Evolutionary conservation across 116 monocot genomes (phyloP), one percentile per base, ranked within the genome.

Genomic region (Dioscorea cayenensis): DNA sequence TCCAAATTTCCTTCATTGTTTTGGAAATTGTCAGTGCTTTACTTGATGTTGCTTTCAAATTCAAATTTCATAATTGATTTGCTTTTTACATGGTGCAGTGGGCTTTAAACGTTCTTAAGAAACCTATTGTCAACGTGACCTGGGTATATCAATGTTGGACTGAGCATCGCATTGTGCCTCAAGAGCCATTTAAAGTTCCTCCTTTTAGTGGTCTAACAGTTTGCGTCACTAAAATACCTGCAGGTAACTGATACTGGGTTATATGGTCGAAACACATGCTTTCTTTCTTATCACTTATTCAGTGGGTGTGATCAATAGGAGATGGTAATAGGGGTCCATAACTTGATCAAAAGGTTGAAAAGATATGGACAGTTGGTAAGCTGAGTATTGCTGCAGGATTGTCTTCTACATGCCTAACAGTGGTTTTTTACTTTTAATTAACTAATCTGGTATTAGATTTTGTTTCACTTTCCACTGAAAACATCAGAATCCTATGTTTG

Each of bases 91-190:
- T 92, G 21, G 5, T 91, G 82, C 81, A 94, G 94, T 89, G 87
- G 89, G 94, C 91, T 50, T 50, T 89, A 71, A 75, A 87, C 80
- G 75, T 81, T 76, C 85, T 96, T 13, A 92, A 95, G 77, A 95
- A 92, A 71, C 92, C 92, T 63, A 80, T 90, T 71, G 80, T 96
- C 43, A 77, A 49, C 75, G 67, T 85, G 23, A 76, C 50, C 51
- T 96, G 95, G 92, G 77, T 95, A 73, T 37, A 74, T 35, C 89
- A 85, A 63, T 95, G 95, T 70, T 95, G 95, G 95, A 71, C 29
- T 63, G 91, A 95, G 78, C 95, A 95, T 72, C 88, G 95, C 36
- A 61, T 94, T 80, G 91, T 89, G 18, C 89, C 99, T 72, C 97
- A 89, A 55, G 99, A 94, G 71, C 81, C 81, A 63, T 80, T 85